These are phyloP conservation scores for Thalia dealbata DNA, from an alignment of 176 grass and related monocot genomes.

Conservation along the genomic window DNA sequence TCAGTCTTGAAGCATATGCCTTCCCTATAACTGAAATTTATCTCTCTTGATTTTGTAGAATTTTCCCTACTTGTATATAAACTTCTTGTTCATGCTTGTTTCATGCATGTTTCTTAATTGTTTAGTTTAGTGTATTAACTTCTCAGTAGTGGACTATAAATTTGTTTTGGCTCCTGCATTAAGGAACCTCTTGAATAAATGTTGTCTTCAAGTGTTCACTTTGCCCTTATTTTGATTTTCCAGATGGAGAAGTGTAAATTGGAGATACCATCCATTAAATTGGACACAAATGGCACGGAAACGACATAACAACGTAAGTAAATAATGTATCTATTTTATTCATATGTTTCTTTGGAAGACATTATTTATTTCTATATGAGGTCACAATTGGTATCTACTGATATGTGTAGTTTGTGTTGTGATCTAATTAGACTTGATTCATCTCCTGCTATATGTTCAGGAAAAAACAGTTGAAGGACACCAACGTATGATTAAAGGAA, in stretches of 20 bases:
- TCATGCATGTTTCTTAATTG: too few relatives aligned
- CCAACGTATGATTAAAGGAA: conserved; percentile 53
- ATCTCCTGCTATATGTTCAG: too few relatives aligned
- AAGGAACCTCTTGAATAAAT: neutral
- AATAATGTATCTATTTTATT: neutral
- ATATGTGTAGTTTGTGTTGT: too few relatives aligned
- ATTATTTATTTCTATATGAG: too few relatives aligned
- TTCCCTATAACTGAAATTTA: too few relatives aligned
- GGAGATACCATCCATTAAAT: conserved; percentile 38
- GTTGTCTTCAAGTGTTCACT: neutral
- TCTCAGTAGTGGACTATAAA: too few relatives aligned
- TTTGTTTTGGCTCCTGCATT: neutral
- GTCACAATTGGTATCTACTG: too few relatives aligned
- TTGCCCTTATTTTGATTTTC: conserved; percentile 2
- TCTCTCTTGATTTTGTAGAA: too few relatives aligned
- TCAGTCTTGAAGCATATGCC: too few relatives aligned
- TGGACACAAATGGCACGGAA: conserved; percentile 45
- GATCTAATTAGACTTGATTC: neutral
- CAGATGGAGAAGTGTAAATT: conserved; percentile 64
- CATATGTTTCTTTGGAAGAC: neutral
- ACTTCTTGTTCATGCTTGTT: too few relatives aligned
- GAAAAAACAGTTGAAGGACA: conserved; percentile 66
- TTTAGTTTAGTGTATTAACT: too few relatives aligned
- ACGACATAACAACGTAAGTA: conserved; percentile 55
- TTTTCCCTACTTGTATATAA: too few relatives aligned